Percentiles rank a stretch among this genome's conserved stretches.
These are phyloP conservation scores for Fonsecaea monophora DNA, from an alignment of 2,329 filamentous ascomycete species.

Conservation along the genomic window DNA sequence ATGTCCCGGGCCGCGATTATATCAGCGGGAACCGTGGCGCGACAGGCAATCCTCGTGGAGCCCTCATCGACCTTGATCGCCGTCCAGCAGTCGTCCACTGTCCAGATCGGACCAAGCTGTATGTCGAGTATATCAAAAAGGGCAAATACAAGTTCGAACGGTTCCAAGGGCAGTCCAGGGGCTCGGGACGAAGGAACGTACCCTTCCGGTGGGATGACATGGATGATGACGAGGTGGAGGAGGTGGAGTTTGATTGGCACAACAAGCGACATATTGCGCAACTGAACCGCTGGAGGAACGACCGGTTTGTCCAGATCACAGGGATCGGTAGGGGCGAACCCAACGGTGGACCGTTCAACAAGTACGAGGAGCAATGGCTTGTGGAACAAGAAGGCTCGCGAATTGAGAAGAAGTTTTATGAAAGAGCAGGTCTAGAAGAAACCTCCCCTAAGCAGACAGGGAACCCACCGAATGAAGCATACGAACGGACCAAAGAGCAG, in stretches of 20 bases:
- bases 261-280: slow-evolving; percentile 19
- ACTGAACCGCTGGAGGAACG: slow-evolving; percentile 26
- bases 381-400: slow-evolving; percentile 17
- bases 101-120: slow-evolving; percentile 22
- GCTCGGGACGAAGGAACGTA: background rate
- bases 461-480: background rate
- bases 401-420: slow-evolving; percentile 22
- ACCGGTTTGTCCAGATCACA: slow-evolving; percentile 7
- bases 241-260: slow-evolving; percentile 32
- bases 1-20: slow-evolving; percentile 5
- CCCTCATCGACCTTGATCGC: slow-evolving; percentile 11
- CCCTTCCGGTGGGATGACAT: slow-evolving; percentile 14
- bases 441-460: background rate
- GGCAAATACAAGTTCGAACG: slow-evolving; percentile 15
- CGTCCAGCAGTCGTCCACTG: background rate
- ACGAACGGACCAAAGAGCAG: background rate
- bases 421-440: background rate
- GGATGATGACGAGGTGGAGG: background rate
- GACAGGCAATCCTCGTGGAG: slow-evolving; percentile 7
- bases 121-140: slow-evolving; percentile 29
- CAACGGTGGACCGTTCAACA: slow-evolving; percentile 15
- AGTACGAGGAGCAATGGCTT: slow-evolving; percentile 42
- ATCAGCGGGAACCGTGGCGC: background rate
- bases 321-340: background rate
- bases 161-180: slow-evolving; percentile 2